phyloP scores from a whole-genome alignment of 148 eudicot genomes.

The Arctostaphylos glauca region DNA sequence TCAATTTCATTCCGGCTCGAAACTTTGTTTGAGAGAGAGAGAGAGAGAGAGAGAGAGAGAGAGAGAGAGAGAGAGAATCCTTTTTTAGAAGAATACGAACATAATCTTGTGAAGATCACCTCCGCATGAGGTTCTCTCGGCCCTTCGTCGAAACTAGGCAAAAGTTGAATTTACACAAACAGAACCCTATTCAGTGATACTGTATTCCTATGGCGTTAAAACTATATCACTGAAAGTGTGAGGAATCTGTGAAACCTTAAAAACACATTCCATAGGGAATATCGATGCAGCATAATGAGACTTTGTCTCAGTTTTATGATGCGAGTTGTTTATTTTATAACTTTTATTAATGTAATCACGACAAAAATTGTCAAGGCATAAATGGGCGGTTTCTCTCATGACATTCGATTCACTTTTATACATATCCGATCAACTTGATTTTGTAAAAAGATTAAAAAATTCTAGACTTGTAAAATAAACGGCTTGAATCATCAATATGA shows the following conservation, averaged over 20 bases:
- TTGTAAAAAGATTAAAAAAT: too few relatives aligned
- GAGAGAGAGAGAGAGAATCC: background rate
- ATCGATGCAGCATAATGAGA: background rate
- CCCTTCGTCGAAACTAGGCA: background rate
- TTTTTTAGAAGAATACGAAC: constrained; percentile 24
- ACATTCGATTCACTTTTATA: too few relatives aligned
- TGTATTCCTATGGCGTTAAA: too few relatives aligned
- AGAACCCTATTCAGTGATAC: background rate
- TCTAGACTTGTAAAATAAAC: too few relatives aligned
- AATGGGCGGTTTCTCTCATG: too few relatives aligned
- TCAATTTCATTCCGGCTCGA: background rate
- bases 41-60: background rate
- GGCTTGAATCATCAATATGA: too few relatives aligned
- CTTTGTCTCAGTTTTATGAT: too few relatives aligned
- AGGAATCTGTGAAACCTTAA: background rate
- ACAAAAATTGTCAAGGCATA: too few relatives aligned
- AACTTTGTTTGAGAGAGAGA: constrained; percentile 10
- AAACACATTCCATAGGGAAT: background rate
- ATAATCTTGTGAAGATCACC: constrained; percentile 21
- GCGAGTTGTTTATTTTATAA: too few relatives aligned
- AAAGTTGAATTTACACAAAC: constrained; percentile 12
- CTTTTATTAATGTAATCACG: too few relatives aligned
- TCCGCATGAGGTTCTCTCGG: constrained; percentile 24
- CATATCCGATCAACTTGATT: too few relatives aligned
- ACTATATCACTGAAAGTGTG: background rate